phyloP scores from a whole-genome alignment of 768 basidiomycete genomes.

The Podaxis sp. region DNA sequence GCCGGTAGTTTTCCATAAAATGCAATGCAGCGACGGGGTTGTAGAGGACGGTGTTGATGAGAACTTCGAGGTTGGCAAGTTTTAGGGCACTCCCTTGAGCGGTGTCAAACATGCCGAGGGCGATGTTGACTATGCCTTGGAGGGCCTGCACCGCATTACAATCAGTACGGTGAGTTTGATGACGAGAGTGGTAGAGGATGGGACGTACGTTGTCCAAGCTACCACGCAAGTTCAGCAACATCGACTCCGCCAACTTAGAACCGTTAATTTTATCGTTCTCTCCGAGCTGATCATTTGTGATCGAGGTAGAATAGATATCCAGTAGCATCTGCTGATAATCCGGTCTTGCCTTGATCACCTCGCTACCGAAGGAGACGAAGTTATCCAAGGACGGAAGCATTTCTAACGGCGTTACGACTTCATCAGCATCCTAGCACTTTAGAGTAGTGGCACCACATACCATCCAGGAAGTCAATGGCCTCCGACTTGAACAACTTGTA shows the following conservation, averaged over 20 bases:
- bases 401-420: slow-evolving; percentile 38
- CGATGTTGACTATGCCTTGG: slow-evolving; percentile 57
- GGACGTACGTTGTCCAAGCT: slow-evolving; percentile 68
- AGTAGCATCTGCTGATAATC: slow-evolving; percentile 79
- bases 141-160: slow-evolving; percentile 41
- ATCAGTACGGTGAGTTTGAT: neutral
- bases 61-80: slow-evolving; percentile 77
- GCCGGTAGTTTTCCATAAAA: slow-evolving; percentile 58
- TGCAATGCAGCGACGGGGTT: slow-evolving; percentile 76
- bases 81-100: slow-evolving; percentile 59
- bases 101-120: slow-evolving; percentile 56
- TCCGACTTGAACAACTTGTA: slow-evolving; percentile 81
- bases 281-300: slow-evolving; percentile 67
- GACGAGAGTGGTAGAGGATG: neutral
- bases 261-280: slow-evolving; percentile 83
- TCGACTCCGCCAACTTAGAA: slow-evolving; percentile 79
- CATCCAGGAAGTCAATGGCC: slow-evolving; percentile 84
- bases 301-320: slow-evolving; percentile 77
- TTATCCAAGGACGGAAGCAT: slow-evolving; percentile 89
- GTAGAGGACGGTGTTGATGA: slow-evolving; percentile 80
- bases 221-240: slow-evolving; percentile 76
- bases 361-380: slow-evolving; percentile 79
- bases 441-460: slow-evolving; percentile 31
- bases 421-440: neutral
- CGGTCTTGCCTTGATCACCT: slow-evolving; percentile 63